phyloP scores from a whole-genome alignment of 2,329 filamentous ascomycete genomes.

The Alternaria longipes region DNA sequence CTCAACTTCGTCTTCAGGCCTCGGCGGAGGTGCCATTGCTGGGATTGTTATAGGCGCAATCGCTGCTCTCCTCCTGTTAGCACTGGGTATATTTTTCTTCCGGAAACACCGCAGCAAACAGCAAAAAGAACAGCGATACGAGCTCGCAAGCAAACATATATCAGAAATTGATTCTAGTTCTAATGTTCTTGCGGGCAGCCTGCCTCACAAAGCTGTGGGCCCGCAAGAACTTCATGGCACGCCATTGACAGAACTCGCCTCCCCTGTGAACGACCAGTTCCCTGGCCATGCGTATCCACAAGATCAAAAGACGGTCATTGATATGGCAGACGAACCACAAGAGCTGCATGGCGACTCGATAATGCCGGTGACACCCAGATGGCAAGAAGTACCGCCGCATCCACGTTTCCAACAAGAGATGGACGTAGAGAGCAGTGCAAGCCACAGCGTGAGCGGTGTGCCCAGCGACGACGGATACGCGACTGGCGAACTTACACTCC shows the following conservation, averaged over 20 bases:
- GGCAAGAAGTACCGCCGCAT: constrained; percentile 35
- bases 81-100: constrained; percentile 35
- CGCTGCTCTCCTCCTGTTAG: constrained; percentile 27
- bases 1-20: constrained; percentile 15
- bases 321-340: constrained; percentile 33
- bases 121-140: constrained; percentile 26
- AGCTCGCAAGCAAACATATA: constrained; percentile 33
- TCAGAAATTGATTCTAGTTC: constrained; percentile 27
- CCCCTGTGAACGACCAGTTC: constrained; percentile 19
- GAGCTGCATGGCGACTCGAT: constrained; percentile 37
- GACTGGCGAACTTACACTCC: constrained; percentile 12
- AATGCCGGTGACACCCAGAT: constrained; percentile 28
- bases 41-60: constrained; percentile 43
- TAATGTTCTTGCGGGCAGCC: constrained; percentile 4
- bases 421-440: constrained; percentile 29
- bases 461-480: constrained; percentile 35
- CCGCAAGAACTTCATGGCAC: constrained; percentile 40
- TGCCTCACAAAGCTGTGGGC: constrained; percentile 23
- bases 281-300: constrained; percentile 21
- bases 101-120: constrained; percentile 25
- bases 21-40: constrained; percentile 42
- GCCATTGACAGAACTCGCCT: constrained; percentile 35
- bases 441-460: constrained; percentile 31
- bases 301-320: constrained; percentile 32
- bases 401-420: constrained; percentile 28